Conservation (phyloP, 345 rosid genomes). For the Populus ilicifolia region DNA sequence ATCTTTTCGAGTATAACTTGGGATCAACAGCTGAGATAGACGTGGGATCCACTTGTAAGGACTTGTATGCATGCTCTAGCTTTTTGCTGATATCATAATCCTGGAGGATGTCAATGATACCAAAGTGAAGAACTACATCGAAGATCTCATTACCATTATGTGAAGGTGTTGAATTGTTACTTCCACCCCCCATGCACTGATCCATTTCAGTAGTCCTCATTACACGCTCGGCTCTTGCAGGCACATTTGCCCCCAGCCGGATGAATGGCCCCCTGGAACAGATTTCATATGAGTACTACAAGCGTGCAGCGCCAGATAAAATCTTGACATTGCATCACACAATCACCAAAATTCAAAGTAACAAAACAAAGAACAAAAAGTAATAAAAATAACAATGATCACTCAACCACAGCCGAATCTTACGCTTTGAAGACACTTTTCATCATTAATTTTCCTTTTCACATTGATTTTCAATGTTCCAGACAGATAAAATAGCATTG, state of each 20-base stretch:
- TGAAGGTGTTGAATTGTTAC: too few relatives aligned
- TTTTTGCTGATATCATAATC: constrained; percentile 8
- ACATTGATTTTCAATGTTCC: too few relatives aligned
- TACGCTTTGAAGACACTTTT: neutral
- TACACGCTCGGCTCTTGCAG: constrained; percentile 46
- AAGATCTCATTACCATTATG: neutral
- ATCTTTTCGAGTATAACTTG: too few relatives aligned
- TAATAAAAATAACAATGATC: neutral
- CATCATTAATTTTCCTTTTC: neutral
- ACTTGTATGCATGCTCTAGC: constrained; percentile 39
- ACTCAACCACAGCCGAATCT: neutral
- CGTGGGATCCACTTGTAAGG: constrained; percentile 34
- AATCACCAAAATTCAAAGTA: neutral
- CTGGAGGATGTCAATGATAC: constrained; percentile 36
- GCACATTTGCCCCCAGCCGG: constrained; percentile 48
- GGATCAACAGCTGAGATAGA: constrained; percentile 38
- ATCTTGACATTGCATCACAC: neutral
- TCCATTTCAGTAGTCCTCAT: too few relatives aligned
- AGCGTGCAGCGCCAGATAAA: neutral
- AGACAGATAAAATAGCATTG: too few relatives aligned
- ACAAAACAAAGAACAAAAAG: neutral
- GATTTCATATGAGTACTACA: neutral
- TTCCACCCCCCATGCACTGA: too few relatives aligned
- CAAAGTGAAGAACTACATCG: constrained; percentile 15
- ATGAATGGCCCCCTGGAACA: constrained; percentile 44